Conservation (phyloP, 2,329 filamentous ascomycete genomes). For the Bipolaris victoriae region DNA sequence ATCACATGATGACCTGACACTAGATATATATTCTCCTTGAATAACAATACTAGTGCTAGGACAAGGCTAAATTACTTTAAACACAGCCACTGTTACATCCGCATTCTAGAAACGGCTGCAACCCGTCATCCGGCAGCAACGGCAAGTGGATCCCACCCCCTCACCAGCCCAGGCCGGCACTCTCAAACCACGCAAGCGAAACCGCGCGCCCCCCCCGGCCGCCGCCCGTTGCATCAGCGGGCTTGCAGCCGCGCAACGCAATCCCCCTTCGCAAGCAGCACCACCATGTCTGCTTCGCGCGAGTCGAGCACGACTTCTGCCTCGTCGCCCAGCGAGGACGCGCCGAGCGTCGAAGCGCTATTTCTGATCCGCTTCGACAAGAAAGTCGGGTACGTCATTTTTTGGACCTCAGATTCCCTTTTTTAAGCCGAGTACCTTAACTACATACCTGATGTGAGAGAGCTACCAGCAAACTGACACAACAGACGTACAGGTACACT, state of each 20-base stretch:
- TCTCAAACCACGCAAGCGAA: constrained; percentile 3
- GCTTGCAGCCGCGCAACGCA: background rate
- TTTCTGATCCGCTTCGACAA: constrained; percentile 93
- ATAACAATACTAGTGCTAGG: too few species aligned
- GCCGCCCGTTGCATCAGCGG: constrained; percentile 9
- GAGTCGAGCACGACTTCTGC: constrained; percentile 40
- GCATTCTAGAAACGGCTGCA: too few species aligned
- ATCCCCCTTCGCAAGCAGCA: background rate
- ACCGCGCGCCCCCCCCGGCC: background rate
- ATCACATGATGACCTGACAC: too few species aligned
- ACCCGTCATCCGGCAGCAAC: background rate
- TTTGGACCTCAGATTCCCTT: too few species aligned
- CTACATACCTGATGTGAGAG: too few species aligned
- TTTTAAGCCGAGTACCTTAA: too few species aligned
- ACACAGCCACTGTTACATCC: too few species aligned
- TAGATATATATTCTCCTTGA: too few species aligned
- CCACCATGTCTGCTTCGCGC: constrained; percentile 19
- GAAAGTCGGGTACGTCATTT: constrained; percentile 73
- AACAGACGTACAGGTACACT: constrained; percentile 59
- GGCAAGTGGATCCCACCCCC: background rate
- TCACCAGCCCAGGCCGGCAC: too few species aligned
- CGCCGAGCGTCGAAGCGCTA: constrained; percentile 65
- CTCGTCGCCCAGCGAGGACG: constrained; percentile 27
- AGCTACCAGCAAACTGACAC: too few species aligned
- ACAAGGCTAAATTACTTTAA: too few species aligned